Base-by-base conservation (phyloP, 495 filamentous ascomycete species). In the Penicillium waksmanii region DNA sequence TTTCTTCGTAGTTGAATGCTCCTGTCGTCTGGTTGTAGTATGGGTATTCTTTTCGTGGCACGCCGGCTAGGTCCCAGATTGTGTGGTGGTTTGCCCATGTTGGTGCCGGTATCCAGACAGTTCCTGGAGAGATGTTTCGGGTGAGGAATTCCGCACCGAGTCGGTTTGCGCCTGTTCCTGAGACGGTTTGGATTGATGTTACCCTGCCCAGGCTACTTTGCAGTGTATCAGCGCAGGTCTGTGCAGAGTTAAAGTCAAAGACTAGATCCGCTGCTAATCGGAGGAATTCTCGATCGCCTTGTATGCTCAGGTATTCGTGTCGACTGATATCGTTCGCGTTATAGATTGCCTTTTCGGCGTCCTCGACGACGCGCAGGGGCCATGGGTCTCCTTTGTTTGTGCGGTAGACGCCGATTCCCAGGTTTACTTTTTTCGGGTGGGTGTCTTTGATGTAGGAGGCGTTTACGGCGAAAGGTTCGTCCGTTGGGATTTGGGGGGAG, bases 121-220 rank as follows among this genome's bases (percentile, higher is more conserved):
- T 31, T 18, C 17, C 53, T 10, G 60, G 55, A 7, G 33, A 33
- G 12, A 62, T 36, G 25, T 55, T 5, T 11, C 54, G 55, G 58
- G 85, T 75, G 46, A 91, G 83, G 80, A 94, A 93, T 58, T 87
- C 80, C 53, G 86, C 89, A 51, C 90, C 91, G 1, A 93, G 75
- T 60, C 93, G 89, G 23, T 92, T 82, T 36, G 91, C 89, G 53
- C 91, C 91, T 25, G 91, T 95, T 58, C 91, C 91, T 51, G 90
- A 91, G 75, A 94, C 87, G 59, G 91, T 90, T 71, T 91, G 88
- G 7, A 67, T 56, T 25, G 46, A 38, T 11, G 46, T 25, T 27
- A 48, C 21, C 23, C 46, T 48, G 49, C 0, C 36, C 5, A 5
- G 11, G 10, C 2, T n/a, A 9, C 15, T 38, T 11, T 38, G 36